phyloP scores from a whole-genome alignment of 2,329 filamentous ascomycete species.

The Epichloe sylvatica region DNA sequence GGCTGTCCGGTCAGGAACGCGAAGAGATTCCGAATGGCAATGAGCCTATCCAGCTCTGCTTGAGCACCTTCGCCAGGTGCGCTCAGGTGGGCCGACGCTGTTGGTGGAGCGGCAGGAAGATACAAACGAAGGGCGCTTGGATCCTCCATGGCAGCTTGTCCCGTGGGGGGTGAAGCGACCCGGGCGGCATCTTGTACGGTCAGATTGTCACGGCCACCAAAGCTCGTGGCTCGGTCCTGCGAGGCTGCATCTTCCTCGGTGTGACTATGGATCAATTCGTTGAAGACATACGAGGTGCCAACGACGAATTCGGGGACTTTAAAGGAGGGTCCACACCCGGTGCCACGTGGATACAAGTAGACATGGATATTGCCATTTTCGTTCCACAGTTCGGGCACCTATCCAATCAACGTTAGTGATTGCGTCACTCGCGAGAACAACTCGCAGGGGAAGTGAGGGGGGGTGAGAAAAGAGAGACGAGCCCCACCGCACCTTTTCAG shows the following conservation, averaged over 20 bases:
- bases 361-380: conserved; percentile 43
- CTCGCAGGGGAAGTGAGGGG: too few species aligned
- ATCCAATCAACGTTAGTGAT: neutral
- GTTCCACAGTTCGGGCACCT: conserved; percentile 55
- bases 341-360: conserved; percentile 39
- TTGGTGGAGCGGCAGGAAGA: conserved; percentile 32
- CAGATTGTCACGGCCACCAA: conserved; percentile 33
- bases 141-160: conserved; percentile 23
- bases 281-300: conserved; percentile 39
- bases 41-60: conserved; percentile 37
- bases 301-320: conserved; percentile 42
- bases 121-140: conserved; percentile 36
- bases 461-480: neutral
- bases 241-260: conserved; percentile 23
- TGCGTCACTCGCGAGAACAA: too few species aligned
- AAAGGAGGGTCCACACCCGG: conserved; percentile 39
- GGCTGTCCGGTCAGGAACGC: conserved; percentile 51
- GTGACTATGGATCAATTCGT: conserved; percentile 31
- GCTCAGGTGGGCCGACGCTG: conserved; percentile 20
- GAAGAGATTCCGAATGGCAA: conserved; percentile 51
- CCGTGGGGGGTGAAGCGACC: conserved; percentile 22
- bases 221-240: conserved; percentile 20
- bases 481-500: conserved; percentile 34
- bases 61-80: conserved; percentile 19
- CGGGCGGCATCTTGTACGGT: conserved; percentile 35